phyloP scores from a whole-genome alignment of 306 rosid species.

The cucumber (Cucumis sativus) region DNA sequence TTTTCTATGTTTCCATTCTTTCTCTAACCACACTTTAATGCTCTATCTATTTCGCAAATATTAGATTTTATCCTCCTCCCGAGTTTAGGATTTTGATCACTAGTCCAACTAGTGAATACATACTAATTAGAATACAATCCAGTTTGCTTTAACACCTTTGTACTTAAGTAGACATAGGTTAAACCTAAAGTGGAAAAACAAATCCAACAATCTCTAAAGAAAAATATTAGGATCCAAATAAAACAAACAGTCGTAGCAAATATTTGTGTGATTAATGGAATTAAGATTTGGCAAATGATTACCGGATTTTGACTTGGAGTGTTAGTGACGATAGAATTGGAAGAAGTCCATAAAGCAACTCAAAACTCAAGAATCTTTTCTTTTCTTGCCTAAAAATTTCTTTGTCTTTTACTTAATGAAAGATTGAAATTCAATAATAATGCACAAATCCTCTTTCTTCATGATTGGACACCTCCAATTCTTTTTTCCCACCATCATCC shows the following conservation, averaged over 20 bases:
- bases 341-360: constrained; percentile 5
- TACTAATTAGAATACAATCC: too few species aligned
- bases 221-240: background rate
- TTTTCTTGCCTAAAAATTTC: background rate
- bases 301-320: constrained; percentile 3
- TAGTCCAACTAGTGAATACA: too few species aligned
- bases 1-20: background rate
- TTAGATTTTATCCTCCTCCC: too few species aligned
- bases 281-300: constrained; percentile 6
- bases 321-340: background rate
- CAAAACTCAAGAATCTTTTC: background rate
- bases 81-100: too few species aligned
- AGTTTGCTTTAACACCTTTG: too few species aligned
- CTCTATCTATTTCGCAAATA: too few species aligned
- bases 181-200: too few species aligned
- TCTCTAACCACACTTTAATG: background rate
- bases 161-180: too few species aligned
- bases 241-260: background rate
- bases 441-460: background rate
- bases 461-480: background rate
- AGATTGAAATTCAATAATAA: background rate
- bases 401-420: constrained; percentile 3
- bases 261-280: background rate
- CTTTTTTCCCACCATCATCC: background rate
- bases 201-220: too few species aligned